phyloP scores from a whole-genome alignment of 2,329 filamentous ascomycete species.

The Ramularia endophylla region DNA sequence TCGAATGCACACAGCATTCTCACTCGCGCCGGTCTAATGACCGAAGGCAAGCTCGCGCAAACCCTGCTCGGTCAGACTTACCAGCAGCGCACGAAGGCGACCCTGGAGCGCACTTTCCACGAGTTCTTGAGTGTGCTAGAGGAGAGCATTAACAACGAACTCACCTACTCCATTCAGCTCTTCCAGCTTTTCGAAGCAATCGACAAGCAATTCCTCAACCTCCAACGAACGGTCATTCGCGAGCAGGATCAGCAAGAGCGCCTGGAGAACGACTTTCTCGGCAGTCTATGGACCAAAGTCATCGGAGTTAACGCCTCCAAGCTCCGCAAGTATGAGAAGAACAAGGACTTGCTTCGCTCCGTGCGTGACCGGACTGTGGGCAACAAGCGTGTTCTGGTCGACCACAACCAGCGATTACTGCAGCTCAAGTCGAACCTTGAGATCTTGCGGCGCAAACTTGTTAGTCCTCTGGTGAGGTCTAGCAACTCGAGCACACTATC shows the following conservation, averaged over 20 bases:
- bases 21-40: constrained; percentile 48
- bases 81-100: constrained; percentile 71
- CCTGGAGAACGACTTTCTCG: constrained; percentile 72
- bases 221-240: constrained; percentile 77
- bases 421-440: constrained; percentile 83
- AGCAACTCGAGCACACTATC: constrained; percentile 62
- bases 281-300: constrained; percentile 77
- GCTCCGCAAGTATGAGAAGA: constrained; percentile 88
- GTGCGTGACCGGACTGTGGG: constrained; percentile 77
- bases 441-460: constrained; percentile 72
- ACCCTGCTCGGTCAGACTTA: constrained; percentile 71
- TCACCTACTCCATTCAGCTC: constrained; percentile 71
- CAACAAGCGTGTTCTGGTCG: constrained; percentile 80
- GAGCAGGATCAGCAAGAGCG: constrained; percentile 78
- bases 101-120: constrained; percentile 79
- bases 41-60: constrained; percentile 17
- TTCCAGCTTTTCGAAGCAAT: constrained; percentile 90
- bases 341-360: constrained; percentile 69
- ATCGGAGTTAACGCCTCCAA: constrained; percentile 68
- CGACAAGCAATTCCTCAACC: constrained; percentile 82
- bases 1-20: constrained; percentile 79
- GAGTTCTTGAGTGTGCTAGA: constrained; percentile 84
- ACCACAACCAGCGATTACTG: constrained; percentile 78
- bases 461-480: constrained; percentile 73
- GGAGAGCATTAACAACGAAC: constrained; percentile 78